Conservation (phyloP, 768 basidiomycete genomes). For the Lyophyllum atratum region DNA sequence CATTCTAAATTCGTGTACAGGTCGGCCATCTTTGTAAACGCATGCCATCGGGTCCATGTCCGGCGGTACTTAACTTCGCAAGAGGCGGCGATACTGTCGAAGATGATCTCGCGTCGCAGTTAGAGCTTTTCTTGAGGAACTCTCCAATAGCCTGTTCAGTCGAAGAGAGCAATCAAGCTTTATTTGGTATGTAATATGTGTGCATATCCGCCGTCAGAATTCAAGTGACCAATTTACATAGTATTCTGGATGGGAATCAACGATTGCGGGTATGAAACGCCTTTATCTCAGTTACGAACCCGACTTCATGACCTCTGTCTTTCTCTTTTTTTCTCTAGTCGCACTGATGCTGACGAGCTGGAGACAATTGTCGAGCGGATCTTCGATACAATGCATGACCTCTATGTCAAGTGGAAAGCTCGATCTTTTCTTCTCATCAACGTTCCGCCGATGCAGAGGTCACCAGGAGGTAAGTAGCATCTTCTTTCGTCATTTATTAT, state of each 20-base stretch:
- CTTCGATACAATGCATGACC: slow-evolving; percentile 13
- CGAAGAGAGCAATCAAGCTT: neutral
- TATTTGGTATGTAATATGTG: slow-evolving; percentile 4
- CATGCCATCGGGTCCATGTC: neutral
- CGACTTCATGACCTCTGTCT: neutral
- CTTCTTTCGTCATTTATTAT: neutral
- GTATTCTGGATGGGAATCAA: slow-evolving; percentile 14
- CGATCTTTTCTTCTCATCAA: slow-evolving; percentile 12
- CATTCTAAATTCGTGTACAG: neutral
- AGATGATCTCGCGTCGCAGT: slow-evolving; percentile 4
- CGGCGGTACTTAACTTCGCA: neutral
- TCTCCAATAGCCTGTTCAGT: neutral
- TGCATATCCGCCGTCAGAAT: neutral
- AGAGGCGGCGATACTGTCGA: slow-evolving; percentile 3
- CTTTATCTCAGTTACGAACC: neutral
- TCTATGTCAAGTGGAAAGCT: slow-evolving; percentile 11
- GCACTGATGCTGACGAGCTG: slow-evolving; percentile 10
- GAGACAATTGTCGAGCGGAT: slow-evolving; percentile 3
- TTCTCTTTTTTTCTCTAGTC: neutral
- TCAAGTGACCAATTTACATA: neutral
- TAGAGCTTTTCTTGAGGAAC: neutral
- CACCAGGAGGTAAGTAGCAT: slow-evolving; percentile 3
- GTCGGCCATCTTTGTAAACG: slow-evolving; percentile 3
- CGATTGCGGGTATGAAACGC: slow-evolving; percentile 3
- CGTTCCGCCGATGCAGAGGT: slow-evolving; percentile 9